phyloP scores from a whole-genome alignment of 2,329 filamentous ascomycete species.

The Neonectria magnoliae region DNA sequence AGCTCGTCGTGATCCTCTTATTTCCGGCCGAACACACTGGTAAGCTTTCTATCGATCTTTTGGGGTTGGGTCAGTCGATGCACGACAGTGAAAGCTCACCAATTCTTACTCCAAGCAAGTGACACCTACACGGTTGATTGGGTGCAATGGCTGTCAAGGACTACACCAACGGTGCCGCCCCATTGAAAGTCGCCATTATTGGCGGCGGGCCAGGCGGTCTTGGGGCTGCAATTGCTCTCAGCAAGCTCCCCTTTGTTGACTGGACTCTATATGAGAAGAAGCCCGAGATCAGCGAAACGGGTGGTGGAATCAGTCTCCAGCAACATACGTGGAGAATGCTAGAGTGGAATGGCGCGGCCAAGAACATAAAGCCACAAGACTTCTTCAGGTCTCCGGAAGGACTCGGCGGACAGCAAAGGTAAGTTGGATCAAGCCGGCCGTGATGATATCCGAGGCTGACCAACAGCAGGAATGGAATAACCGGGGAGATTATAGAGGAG shows the following conservation, averaged over 20 bases:
- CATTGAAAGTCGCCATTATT: conserved; percentile 39
- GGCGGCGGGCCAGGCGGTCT: conserved; percentile 44
- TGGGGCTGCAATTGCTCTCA: conserved; percentile 47
- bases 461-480: conserved; percentile 45
- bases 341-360: conserved; percentile 45
- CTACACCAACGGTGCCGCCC: conserved; percentile 21
- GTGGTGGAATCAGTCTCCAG: conserved; percentile 50
- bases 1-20: conserved; percentile 6
- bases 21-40: neutral
- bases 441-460: neutral
- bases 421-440: neutral
- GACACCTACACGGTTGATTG: neutral
- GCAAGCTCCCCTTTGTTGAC: conserved; percentile 43
- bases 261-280: conserved; percentile 51
- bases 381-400: conserved; percentile 43
- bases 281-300: conserved; percentile 48
- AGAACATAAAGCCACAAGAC: conserved; percentile 44
- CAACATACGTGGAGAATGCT: conserved; percentile 49
- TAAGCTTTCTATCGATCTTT: neutral
- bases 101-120: neutral
- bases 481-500: conserved; percentile 42
- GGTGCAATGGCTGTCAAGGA: conserved; percentile 32
- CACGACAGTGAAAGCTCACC: neutral
- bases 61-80: neutral
- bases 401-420: conserved; percentile 41